A percentile compares a stretch with the other conserved stretches of the same genome.
Evolutionary conservation across 2,329 filamentous ascomycete species (phyloP).

Genomic region (Cercospora sesami): DNA sequence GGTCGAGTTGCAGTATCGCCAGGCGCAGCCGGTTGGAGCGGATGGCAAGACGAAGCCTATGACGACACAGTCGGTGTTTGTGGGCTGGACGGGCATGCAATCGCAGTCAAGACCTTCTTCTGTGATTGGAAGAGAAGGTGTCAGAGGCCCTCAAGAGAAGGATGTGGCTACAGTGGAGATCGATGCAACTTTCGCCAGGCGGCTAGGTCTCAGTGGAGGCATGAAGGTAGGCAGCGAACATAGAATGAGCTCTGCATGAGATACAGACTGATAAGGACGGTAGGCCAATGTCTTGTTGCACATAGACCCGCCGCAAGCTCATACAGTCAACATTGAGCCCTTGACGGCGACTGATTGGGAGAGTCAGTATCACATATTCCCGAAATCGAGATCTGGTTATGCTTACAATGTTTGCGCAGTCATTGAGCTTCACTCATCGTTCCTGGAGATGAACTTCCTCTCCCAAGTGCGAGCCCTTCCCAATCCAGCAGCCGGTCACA

Average conservation of each 20-base stretch:
- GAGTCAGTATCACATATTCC: constrained; percentile 49
- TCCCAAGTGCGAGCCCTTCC: constrained; percentile 91
- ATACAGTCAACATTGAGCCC: constrained; percentile 96
- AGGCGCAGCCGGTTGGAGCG: constrained; percentile 50
- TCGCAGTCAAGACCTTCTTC: constrained; percentile 80
- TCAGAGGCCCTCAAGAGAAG: constrained; percentile 63
- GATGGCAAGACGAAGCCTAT: constrained; percentile 38
- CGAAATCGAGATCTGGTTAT: neutral
- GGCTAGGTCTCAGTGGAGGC: constrained; percentile 75
- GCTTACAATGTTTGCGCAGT: constrained; percentile 47
- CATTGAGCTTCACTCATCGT: constrained; percentile 94
- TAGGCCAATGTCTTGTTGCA: constrained; percentile 69
- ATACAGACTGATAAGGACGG: constrained; percentile 43
- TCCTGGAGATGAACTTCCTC: constrained; percentile 89
- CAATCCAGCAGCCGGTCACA: constrained; percentile 64
- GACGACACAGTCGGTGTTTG: constrained; percentile 69
- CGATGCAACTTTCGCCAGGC: constrained; percentile 77
- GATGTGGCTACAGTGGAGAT: constrained; percentile 79
- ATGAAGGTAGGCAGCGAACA: constrained; percentile 70
- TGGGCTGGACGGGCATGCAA: constrained; percentile 97
- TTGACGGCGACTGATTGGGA: constrained; percentile 97
- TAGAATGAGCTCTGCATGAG: constrained; percentile 5
- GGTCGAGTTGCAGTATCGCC: constrained; percentile 81
- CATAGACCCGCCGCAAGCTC: constrained; percentile 83
- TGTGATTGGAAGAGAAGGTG: constrained; percentile 71